phyloP scores from a whole-genome alignment of 2,329 filamentous ascomycete genomes.

The Verticillium albo-atrum region DNA sequence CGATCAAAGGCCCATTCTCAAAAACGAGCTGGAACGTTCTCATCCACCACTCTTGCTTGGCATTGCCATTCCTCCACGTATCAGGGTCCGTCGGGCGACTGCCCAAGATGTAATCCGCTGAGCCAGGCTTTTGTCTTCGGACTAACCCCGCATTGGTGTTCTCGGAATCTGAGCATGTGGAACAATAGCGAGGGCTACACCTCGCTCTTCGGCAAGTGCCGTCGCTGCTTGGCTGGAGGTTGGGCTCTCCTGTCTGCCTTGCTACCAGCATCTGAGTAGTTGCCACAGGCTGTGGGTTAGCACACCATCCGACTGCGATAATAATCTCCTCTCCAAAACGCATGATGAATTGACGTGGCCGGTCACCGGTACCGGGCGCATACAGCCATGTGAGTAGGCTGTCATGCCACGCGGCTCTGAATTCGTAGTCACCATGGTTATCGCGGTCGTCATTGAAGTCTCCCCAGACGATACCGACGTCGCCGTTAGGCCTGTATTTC shows the following conservation, averaged over 20 bases:
- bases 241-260: background rate
- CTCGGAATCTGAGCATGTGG: background rate
- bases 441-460: background rate
- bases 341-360: slow-evolving; percentile 5
- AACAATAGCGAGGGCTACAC: background rate
- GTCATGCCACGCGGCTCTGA: slow-evolving; percentile 1
- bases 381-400: slow-evolving; percentile 9
- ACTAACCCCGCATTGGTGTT: background rate
- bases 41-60: background rate
- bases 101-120: background rate
- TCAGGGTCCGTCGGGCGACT: background rate
- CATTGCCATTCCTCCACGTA: background rate
- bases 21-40: background rate
- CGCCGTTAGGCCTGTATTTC: background rate
- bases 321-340: slow-evolving; percentile 10
- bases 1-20: background rate
- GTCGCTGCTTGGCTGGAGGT: background rate
- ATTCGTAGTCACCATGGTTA: background rate
- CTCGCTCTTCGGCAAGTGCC: background rate
- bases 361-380: slow-evolving; percentile 2
- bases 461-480: background rate
- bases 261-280: background rate
- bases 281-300: background rate
- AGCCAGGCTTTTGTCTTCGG: background rate
- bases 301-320: slow-evolving; percentile 20